Percentiles rank a stretch among this genome's conserved stretches.
Conservation (phyloP, 2,329 filamentous ascomycete species). For the Talaromyces sp. region DNA sequence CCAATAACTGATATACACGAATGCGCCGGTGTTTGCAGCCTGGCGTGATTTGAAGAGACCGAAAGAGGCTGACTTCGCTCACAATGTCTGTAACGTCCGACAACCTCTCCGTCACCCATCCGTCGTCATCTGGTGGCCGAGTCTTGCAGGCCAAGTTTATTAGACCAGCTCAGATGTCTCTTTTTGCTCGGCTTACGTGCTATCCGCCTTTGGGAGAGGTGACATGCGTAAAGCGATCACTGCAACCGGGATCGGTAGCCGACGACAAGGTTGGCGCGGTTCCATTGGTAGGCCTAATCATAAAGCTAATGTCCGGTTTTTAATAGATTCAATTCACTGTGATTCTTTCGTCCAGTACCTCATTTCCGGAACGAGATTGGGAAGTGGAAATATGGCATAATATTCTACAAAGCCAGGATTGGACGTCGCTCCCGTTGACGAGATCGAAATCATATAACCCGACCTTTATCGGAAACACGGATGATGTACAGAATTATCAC, state of each 20-base stretch:
- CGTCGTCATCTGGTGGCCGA: slow-evolving; percentile 3
- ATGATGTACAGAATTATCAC: slow-evolving; percentile 25
- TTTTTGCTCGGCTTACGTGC: slow-evolving; percentile 56
- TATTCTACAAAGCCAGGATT: slow-evolving; percentile 54
- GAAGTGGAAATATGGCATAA: slow-evolving; percentile 75
- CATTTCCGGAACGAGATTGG: slow-evolving; percentile 59
- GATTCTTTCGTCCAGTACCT: slow-evolving; percentile 62
- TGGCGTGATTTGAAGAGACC: background rate
- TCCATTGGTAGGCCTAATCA: background rate
- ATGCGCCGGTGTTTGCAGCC: background rate
- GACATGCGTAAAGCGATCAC: slow-evolving; percentile 54
- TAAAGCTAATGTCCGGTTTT: background rate
- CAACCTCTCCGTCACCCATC: slow-evolving; percentile 2
- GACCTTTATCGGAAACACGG: slow-evolving; percentile 26
- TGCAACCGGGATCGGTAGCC: slow-evolving; percentile 25
- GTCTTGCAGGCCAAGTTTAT: slow-evolving; percentile 27
- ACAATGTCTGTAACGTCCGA: slow-evolving; percentile 11
- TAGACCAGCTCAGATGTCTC: slow-evolving; percentile 42
- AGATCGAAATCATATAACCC: slow-evolving; percentile 29
- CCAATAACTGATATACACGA: background rate
- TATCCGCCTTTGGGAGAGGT: slow-evolving; percentile 74
- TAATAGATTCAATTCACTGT: slow-evolving; percentile 60
- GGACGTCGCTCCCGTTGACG: slow-evolving; percentile 57
- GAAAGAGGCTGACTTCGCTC: background rate
- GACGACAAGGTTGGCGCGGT: slow-evolving; percentile 26